phyloP scores from a whole-genome alignment of 805 yeast genomes.

The Candida ipomoeae region DNA sequence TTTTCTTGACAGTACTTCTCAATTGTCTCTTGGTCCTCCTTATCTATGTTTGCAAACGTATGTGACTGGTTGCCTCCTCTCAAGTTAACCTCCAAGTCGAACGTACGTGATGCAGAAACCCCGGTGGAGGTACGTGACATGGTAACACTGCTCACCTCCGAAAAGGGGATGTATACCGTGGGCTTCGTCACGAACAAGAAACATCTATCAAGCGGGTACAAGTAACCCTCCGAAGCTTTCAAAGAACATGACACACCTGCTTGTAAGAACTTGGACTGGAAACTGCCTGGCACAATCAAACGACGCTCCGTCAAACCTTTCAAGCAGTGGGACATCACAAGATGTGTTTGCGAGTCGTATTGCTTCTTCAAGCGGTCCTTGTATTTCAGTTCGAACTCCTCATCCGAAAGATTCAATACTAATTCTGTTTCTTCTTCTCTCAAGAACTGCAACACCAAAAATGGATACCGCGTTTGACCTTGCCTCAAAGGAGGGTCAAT shows the following conservation, averaged over 20 bases:
- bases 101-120: constrained; percentile 76
- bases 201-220: constrained; percentile 90
- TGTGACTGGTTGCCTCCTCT: constrained; percentile 64
- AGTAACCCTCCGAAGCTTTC: constrained; percentile 92
- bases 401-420: constrained; percentile 80
- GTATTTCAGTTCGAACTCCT: constrained; percentile 71
- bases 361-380: constrained; percentile 68
- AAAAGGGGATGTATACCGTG: constrained; percentile 82
- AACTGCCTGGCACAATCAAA: constrained; percentile 80
- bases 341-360: constrained; percentile 80
- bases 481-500: constrained; percentile 97
- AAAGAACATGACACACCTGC: constrained; percentile 89
- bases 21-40: constrained; percentile 80
- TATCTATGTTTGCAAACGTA: constrained; percentile 80
- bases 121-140: constrained; percentile 86
- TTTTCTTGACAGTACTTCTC: constrained; percentile 75
- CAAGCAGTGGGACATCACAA: constrained; percentile 82
- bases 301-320: constrained; percentile 87
- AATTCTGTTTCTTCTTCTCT: constrained; percentile 89
- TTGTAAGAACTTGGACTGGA: constrained; percentile 67
- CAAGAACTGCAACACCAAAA: constrained; percentile 82
- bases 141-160: constrained; percentile 71
- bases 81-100: constrained; percentile 79
- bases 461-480: constrained; percentile 96
- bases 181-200: constrained; percentile 91